These are phyloP conservation scores for Mycena floridula DNA, from an alignment of 768 basidiomycete genomes.

Conservation along the genomic window DNA sequence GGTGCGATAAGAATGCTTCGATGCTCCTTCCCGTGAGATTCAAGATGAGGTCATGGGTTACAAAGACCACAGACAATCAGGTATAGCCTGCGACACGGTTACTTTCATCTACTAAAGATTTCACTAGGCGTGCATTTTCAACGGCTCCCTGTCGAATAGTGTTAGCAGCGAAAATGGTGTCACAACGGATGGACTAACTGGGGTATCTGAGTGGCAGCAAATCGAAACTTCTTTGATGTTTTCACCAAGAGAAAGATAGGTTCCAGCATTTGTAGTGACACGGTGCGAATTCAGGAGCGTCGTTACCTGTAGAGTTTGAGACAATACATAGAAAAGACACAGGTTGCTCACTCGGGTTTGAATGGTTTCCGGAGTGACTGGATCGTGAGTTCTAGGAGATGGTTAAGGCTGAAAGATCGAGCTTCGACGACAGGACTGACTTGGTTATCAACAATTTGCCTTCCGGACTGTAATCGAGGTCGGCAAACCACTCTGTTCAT, in stretches of 20 bases:
- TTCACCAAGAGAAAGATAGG: constrained; percentile 33
- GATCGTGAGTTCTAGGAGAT: constrained; percentile 39
- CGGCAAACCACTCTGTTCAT: constrained; percentile 68
- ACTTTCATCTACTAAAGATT: constrained; percentile 48
- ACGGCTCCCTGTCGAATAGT: constrained; percentile 37
- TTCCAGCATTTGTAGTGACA: constrained; percentile 42
- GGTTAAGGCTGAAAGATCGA: not conserved
- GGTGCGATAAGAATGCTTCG: too few species aligned
- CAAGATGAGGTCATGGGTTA: too few species aligned
- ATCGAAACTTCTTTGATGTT: constrained; percentile 49
- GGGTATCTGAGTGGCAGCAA: constrained; percentile 62
- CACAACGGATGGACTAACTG: constrained; percentile 30
- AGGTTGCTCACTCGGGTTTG: constrained; percentile 32
- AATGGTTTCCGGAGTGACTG: constrained; percentile 36
- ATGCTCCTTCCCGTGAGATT: too few species aligned
- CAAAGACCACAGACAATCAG: not conserved
- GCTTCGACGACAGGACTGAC: constrained; percentile 19
- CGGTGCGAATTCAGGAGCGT: constrained; percentile 34
- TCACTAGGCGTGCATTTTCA: constrained; percentile 45
- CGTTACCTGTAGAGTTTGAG: constrained; percentile 27
- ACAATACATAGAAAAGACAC: not conserved
- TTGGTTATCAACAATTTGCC: constrained; percentile 58
- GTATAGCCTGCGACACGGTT: constrained; percentile 30
- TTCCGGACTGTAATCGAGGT: constrained; percentile 51
- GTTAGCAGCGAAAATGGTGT: constrained; percentile 2